phyloP scores from a whole-genome alignment of 257 asterid species.

The Ilex asprella region DNA sequence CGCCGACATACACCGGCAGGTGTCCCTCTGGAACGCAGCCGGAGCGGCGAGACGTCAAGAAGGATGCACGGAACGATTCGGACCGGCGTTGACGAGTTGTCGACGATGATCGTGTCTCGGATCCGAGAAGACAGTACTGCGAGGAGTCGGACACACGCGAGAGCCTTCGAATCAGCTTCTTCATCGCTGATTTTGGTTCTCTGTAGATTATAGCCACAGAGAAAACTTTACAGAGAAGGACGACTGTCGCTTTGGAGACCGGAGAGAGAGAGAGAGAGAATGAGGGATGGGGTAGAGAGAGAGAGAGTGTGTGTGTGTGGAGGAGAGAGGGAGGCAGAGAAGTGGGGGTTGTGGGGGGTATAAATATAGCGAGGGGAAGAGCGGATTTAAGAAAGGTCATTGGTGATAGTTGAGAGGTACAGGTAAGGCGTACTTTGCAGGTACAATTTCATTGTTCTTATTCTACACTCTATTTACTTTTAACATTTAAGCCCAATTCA shows the following conservation, averaged over 20 bases:
- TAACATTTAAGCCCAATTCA: too few relatives aligned
- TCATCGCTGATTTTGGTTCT: conserved; percentile 31
- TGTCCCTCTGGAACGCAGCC: conserved; percentile 77
- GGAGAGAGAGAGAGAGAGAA: too few relatives aligned
- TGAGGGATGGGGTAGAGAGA: too few relatives aligned
- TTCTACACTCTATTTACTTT: too few relatives aligned
- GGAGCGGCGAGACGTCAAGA: conserved; percentile 17
- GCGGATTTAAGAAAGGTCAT: conserved; percentile 4
- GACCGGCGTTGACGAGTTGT: conserved; percentile 11
- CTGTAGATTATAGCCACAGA: too few relatives aligned
- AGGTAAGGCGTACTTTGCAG: conserved; percentile 44
- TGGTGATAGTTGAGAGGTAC: conserved; percentile 46
- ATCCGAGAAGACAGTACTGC: conserved; percentile 39
- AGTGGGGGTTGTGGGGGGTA: background rate
- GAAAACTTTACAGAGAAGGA: too few relatives aligned
- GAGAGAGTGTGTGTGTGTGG: too few relatives aligned
- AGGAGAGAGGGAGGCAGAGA: conserved; percentile 7
- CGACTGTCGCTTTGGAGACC: too few relatives aligned
- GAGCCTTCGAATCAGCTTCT: conserved; percentile 54
- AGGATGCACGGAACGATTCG: conserved; percentile 22
- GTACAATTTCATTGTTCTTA: conserved; percentile 22
- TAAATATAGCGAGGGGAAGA: conserved; percentile 1
- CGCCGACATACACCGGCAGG: conserved; percentile 90
- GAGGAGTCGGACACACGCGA: conserved; percentile 75
- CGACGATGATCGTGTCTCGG: conserved; percentile 32